phyloP scores from a whole-genome alignment of 352 stramenopile genomes.

The Globisporangium perplexum region DNA sequence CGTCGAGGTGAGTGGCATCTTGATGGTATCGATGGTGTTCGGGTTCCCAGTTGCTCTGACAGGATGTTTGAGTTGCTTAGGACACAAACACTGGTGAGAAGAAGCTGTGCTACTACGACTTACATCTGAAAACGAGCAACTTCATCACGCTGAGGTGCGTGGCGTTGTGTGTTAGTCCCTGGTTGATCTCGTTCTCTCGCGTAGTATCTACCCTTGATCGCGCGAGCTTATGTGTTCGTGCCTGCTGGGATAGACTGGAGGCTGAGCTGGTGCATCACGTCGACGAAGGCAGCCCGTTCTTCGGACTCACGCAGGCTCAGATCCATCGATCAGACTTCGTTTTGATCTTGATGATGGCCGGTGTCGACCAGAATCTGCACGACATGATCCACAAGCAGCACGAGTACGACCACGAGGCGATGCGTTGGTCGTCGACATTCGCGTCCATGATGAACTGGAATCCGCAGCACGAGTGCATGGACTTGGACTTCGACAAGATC shows the following conservation, averaged over 20 bases:
- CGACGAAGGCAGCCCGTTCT: conserved; percentile 36
- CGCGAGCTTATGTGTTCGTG: neutral
- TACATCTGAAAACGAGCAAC: conserved; percentile 34
- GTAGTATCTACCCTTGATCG: too few relatives aligned
- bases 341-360: conserved; percentile 47
- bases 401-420: conserved; percentile 35
- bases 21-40: too few relatives aligned
- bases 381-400: conserved; percentile 49
- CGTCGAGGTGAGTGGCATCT: conserved; percentile 28
- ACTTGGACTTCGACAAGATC: conserved; percentile 43
- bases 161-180: neutral
- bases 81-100: conserved; percentile 28
- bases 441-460: conserved; percentile 37
- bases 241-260: conserved; percentile 26
- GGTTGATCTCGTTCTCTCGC: too few relatives aligned
- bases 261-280: conserved; percentile 47
- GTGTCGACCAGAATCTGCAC: conserved; percentile 54
- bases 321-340: conserved; percentile 40
- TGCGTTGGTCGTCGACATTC: conserved; percentile 42
- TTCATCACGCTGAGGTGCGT: conserved; percentile 44
- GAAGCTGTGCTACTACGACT: conserved; percentile 61
- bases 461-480: conserved; percentile 16
- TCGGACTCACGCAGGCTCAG: conserved; percentile 23
- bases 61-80: conserved; percentile 10
- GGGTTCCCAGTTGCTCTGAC: neutral